Conservation (phyloP, 2,329 filamentous ascomycete genomes). For the Aspergillus melleus region DNA sequence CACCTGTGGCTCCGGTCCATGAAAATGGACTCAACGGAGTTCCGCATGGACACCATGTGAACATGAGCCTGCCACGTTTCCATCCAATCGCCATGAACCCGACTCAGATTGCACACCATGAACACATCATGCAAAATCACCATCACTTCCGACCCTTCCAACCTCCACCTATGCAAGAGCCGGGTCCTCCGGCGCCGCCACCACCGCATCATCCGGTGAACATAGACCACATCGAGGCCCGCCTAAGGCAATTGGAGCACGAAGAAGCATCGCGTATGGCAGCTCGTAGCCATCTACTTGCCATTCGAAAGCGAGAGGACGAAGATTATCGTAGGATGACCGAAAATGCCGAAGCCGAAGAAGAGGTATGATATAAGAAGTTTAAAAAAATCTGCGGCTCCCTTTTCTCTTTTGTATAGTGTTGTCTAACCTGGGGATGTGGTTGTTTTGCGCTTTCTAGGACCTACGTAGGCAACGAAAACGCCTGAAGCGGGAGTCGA, state of each 20-base stretch:
- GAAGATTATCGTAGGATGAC: conserved; percentile 43
- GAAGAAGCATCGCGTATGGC: conserved; percentile 42
- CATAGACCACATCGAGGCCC: conserved; percentile 41
- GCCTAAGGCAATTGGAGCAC: conserved; percentile 40
- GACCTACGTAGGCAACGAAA: conserved; percentile 42
- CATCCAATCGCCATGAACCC: conserved; percentile 45
- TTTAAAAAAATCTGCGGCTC: neutral
- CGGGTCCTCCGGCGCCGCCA: conserved; percentile 23
- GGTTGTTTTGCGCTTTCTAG: conserved; percentile 18
- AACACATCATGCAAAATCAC: conserved; percentile 34
- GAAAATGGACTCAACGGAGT: conserved; percentile 34
- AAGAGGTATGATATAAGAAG: conserved; percentile 35
- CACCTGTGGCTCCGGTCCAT: conserved; percentile 35
- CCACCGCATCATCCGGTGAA: conserved; percentile 22
- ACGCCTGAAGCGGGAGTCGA: conserved; percentile 41
- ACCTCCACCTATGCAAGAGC: conserved; percentile 32
- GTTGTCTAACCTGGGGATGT: conserved; percentile 6
- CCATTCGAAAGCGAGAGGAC: conserved; percentile 41
- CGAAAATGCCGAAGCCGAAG: conserved; percentile 40
- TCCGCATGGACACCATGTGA: conserved; percentile 24
- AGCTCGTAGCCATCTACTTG: conserved; percentile 37
- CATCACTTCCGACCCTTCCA: conserved; percentile 34
- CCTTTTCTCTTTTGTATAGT: neutral
- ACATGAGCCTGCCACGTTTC: conserved; percentile 37
- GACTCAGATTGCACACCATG: conserved; percentile 33